Evolutionary conservation across 148 eudicot species (phyloP).

Genomic region (Talinum fruticosum): DNA sequence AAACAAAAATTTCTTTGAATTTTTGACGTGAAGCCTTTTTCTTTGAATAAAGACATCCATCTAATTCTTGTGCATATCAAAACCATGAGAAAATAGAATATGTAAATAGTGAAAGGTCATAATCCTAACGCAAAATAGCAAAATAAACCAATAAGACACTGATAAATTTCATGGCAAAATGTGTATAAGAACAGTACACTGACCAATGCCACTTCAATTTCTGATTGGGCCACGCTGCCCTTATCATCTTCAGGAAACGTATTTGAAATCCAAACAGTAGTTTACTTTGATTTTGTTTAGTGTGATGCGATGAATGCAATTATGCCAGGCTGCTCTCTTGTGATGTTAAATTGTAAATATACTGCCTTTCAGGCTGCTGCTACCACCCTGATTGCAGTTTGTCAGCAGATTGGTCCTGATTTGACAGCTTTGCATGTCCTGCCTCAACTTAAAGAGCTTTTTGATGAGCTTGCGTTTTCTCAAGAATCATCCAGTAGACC

Average conservation of each 20-base stretch:
- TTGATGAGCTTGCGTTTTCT: slow-evolving; percentile 90
- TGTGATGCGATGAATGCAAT: slow-evolving; percentile 11
- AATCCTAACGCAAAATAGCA: no score
- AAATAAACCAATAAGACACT: no score
- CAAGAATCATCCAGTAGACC: slow-evolving; percentile 47
- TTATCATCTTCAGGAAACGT: background rate
- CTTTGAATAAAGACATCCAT: no score
- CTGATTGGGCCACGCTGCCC: background rate
- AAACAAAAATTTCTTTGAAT: no score
- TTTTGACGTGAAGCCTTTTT: no score
- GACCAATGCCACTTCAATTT: background rate
- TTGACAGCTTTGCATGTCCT: slow-evolving; percentile 76
- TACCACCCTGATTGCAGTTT: slow-evolving; percentile 62
- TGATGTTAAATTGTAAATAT: slow-evolving; percentile 2
- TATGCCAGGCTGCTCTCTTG: background rate
- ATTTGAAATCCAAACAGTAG: background rate
- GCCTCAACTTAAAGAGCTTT: slow-evolving; percentile 78
- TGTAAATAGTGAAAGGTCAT: no score
- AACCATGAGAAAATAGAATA: no score
- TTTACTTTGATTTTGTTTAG: background rate
- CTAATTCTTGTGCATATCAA: no score
- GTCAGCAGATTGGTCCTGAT: slow-evolving; percentile 84
- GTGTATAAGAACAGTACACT: no score
- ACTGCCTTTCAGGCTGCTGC: slow-evolving; percentile 71
- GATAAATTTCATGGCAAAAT: no score